Conservation (phyloP, 768 basidiomycete genomes). For the Boletus tomentosulus region DNA sequence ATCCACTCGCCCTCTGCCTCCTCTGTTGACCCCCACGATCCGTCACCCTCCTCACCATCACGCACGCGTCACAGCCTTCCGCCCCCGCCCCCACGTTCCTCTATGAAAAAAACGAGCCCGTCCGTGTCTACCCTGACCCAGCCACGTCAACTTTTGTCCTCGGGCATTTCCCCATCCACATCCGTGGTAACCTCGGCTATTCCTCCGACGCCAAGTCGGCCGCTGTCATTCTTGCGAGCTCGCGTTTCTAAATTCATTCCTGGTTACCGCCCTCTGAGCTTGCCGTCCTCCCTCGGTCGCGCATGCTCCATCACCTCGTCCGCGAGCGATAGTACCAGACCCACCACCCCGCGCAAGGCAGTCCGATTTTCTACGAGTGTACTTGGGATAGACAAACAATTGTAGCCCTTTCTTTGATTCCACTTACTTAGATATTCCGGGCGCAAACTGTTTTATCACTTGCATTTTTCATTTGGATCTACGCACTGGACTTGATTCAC, state of each 20-base stretch:
- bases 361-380: constrained; percentile 57
- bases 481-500: constrained; percentile 17
- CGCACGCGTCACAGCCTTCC: constrained; percentile 35
- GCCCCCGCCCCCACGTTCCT: constrained; percentile 60
- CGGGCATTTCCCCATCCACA: constrained; percentile 22
- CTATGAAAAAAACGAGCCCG: constrained; percentile 52
- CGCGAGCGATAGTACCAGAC: constrained; percentile 34
- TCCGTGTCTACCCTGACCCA: constrained; percentile 20
- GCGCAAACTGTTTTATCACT: constrained; percentile 14
- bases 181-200: constrained; percentile 37
- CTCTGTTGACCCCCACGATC: constrained; percentile 18
- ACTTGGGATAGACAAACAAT: constrained; percentile 25
- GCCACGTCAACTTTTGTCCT: constrained; percentile 13
- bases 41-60: constrained; percentile 18
- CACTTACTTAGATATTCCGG: constrained; percentile 1
- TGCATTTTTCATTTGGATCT: constrained; percentile 21
- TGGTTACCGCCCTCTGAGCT: constrained; percentile 37
- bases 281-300: constrained; percentile 32
- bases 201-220: constrained; percentile 24
- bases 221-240: constrained; percentile 39
- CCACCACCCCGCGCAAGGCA: constrained; percentile 50
- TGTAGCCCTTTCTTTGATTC: constrained; percentile 7
- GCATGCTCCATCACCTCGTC: constrained; percentile 31
- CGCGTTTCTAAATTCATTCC: constrained; percentile 53
- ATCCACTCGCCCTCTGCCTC: constrained; percentile 16